Evolutionary conservation across 1,139 yeast species (phyloP).

Genomic region (Debaryomyces coudertii): DNA sequence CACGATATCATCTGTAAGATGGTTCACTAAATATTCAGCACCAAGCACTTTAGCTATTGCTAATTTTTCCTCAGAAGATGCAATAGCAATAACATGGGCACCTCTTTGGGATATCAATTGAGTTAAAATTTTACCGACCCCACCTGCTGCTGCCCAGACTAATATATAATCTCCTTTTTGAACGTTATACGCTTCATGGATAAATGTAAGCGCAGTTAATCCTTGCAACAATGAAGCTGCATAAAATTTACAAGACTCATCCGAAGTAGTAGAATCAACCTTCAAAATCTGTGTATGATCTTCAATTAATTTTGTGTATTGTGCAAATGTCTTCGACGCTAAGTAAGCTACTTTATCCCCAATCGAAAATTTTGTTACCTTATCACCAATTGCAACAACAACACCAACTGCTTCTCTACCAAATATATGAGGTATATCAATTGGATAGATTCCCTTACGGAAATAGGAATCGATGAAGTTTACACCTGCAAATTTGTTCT

Average conservation of each 20-base stretch:
- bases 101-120: constrained; percentile 67
- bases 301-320: constrained; percentile 58
- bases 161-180: constrained; percentile 68
- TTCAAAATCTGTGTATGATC: constrained; percentile 39
- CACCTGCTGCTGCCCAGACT: constrained; percentile 95
- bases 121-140: constrained; percentile 73
- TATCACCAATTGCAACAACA: constrained; percentile 66
- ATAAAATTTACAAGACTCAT: constrained; percentile 51
- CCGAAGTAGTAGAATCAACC: constrained; percentile 50
- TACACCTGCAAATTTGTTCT: constrained; percentile 74
- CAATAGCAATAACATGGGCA: constrained; percentile 82
- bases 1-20: constrained; percentile 57
- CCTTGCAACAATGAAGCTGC: constrained; percentile 74
- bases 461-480: constrained; percentile 84
- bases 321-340: constrained; percentile 62
- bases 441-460: constrained; percentile 74
- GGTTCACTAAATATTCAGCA: constrained; percentile 72
- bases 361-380: constrained; percentile 56
- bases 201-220: constrained; percentile 74
- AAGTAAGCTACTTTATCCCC: constrained; percentile 77
- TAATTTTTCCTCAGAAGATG: constrained; percentile 72
- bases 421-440: constrained; percentile 56
- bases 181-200: constrained; percentile 66
- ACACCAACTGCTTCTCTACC: constrained; percentile 89
- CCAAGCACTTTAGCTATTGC: constrained; percentile 65